phyloP scores from a whole-genome alignment of 2,329 filamentous ascomycete genomes.

The Ambrosiella xylebori region DNA sequence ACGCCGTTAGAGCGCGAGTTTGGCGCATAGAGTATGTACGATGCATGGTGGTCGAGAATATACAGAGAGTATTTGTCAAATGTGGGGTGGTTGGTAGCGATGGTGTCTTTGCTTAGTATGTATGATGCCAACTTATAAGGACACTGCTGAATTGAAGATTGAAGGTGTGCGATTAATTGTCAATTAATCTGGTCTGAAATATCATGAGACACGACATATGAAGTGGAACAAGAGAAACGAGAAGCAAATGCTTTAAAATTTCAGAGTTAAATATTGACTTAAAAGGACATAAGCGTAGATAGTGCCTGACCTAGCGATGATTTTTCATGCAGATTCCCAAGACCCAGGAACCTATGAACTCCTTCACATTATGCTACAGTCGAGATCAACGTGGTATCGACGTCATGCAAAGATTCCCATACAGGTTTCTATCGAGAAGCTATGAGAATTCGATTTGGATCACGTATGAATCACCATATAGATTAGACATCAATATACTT shows the following conservation, averaged over 20 bases:
- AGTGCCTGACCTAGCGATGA: not conserved
- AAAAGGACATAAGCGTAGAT: not conserved
- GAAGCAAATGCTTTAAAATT: not conserved
- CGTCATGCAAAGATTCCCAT: not conserved
- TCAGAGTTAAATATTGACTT: not conserved
- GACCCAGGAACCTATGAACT: not conserved
- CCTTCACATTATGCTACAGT: not conserved
- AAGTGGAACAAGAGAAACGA: not conserved
- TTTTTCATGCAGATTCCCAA: not conserved
- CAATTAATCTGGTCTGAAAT: too few relatives aligned
- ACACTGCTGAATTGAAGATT: not conserved
- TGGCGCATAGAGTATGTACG: slow-evolving; percentile 98
- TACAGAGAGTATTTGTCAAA: not conserved
- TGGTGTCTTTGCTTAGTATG: not conserved
- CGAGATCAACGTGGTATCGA: not conserved
- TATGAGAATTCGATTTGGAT: not conserved
- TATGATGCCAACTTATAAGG: not conserved
- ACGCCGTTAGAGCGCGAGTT: slow-evolving; percentile 86
- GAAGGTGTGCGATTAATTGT: not conserved
- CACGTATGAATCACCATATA: not conserved
- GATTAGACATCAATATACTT: not conserved
- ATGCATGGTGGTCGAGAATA: slow-evolving; percentile 50
- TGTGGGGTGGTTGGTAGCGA: not conserved
- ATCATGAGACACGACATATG: too few relatives aligned
- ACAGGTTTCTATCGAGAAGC: not conserved